These are phyloP conservation scores for Pseudophaeomoniella oleicola DNA, from an alignment of 2,329 filamentous ascomycete species.

Conservation along the genomic window DNA sequence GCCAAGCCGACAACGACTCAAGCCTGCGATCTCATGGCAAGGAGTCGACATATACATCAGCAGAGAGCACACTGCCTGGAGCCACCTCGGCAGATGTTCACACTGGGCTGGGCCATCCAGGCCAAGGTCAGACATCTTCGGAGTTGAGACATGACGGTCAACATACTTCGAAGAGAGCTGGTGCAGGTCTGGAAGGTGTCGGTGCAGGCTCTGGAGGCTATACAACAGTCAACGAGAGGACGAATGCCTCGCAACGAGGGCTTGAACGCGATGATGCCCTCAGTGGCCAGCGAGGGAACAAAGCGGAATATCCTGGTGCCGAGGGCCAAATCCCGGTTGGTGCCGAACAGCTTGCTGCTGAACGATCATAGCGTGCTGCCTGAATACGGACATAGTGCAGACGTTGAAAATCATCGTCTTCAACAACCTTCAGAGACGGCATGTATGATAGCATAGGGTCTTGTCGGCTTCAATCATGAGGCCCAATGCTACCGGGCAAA, in stretches of 20 bases:
- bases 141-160: slow-evolving; percentile 34
- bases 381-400: too few relatives aligned
- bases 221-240: background rate
- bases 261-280: background rate
- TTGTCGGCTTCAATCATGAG: too few relatives aligned
- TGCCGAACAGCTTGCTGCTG: background rate
- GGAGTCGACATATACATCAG: slow-evolving; percentile 24
- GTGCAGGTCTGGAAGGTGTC: slow-evolving; percentile 28
- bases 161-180: slow-evolving; percentile 24
- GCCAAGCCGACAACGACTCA: slow-evolving; percentile 24
- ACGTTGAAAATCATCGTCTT: too few relatives aligned
- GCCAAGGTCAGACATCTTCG: slow-evolving; percentile 30
- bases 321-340: background rate
- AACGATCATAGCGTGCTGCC: background rate
- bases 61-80: slow-evolving; percentile 32
- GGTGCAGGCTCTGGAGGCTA: slow-evolving; percentile 18
- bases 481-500: too few relatives aligned
- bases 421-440: too few relatives aligned
- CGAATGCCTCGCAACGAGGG: background rate
- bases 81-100: slow-evolving; percentile 40
- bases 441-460: too few relatives aligned
- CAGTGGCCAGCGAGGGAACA: background rate
- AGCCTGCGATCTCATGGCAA: slow-evolving; percentile 26
- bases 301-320: background rate
- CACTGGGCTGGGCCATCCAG: slow-evolving; percentile 37